phyloP scores from a whole-genome alignment of 108 stramenopile species.

The Conticribra weissflogii region DNA sequence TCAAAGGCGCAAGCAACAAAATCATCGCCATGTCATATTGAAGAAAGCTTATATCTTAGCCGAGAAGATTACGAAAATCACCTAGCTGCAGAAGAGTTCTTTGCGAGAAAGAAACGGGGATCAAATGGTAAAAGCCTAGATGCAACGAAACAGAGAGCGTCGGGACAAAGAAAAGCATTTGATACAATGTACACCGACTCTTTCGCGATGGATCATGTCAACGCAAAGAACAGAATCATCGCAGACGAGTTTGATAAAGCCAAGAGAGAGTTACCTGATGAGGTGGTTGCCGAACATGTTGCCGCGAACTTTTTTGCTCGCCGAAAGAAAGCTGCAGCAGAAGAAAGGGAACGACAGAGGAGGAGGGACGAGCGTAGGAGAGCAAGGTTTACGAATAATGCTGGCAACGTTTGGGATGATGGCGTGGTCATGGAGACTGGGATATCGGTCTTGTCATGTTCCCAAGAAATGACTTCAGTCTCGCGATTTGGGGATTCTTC shows the following conservation, averaged over 20 bases:
- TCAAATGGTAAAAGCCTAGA: neutral
- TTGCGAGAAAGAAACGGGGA: neutral
- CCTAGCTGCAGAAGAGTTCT: slow-evolving; percentile 7
- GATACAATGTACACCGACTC: too few species aligned
- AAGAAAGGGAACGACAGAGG: slow-evolving; percentile 57
- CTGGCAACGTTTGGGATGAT: neutral
- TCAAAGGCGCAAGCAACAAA: neutral
- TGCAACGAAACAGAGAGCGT: neutral
- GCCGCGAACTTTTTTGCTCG: slow-evolving; percentile 62
- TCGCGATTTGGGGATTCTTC: neutral
- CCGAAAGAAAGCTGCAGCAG: slow-evolving; percentile 40
- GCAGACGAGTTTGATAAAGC: neutral
- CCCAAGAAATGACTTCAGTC: neutral
- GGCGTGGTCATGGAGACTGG: neutral
- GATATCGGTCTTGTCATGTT: neutral
- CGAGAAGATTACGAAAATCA: slow-evolving; percentile 15
- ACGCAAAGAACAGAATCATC: slow-evolving; percentile 9
- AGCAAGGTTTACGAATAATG: slow-evolving; percentile 4
- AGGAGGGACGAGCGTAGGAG: slow-evolving; percentile 40
- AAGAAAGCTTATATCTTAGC: neutral
- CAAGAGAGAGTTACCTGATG: slow-evolving; percentile 18
- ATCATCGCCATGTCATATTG: neutral
- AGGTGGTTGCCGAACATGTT: slow-evolving; percentile 54
- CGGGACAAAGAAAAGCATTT: neutral
- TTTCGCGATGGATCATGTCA: neutral